A percentile compares a stretch with the other conserved stretches of the same genome.
phyloP scores from a whole-genome alignment of 345 rosid genomes.

The Acer yangbiense region DNA sequence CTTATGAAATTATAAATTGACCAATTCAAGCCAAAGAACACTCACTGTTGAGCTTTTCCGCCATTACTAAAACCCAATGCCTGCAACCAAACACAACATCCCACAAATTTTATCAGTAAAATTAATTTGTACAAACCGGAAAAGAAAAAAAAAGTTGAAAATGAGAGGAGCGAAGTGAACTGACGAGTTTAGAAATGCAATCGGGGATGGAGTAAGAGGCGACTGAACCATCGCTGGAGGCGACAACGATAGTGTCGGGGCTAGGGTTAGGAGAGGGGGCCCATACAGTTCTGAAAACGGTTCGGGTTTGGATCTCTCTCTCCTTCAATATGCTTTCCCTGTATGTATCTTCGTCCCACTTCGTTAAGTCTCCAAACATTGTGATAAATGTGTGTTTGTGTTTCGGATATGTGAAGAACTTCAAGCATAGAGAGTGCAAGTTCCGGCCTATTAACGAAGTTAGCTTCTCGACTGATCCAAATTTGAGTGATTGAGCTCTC shows the following conservation, averaged over 20 bases:
- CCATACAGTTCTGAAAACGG: constrained; percentile 84
- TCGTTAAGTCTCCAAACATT: constrained; percentile 72
- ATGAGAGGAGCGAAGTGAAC: constrained; percentile 11
- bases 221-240: constrained; percentile 82
- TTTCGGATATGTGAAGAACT: not conserved
- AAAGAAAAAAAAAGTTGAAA: not conserved
- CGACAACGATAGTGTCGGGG: constrained; percentile 64
- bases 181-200: constrained; percentile 58
- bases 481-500: no score
- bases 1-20: not conserved
- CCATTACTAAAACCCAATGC: constrained; percentile 36
- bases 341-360: constrained; percentile 80
- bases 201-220: constrained; percentile 72
- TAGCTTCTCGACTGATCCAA: not conserved
- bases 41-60: constrained; percentile 47
- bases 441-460: not conserved
- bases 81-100: constrained; percentile 30
- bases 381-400: not conserved
- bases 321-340: constrained; percentile 68
- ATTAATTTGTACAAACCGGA: no score
- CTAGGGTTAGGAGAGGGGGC: constrained; percentile 57
- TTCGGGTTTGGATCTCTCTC: constrained; percentile 63
- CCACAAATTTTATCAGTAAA: not conserved
- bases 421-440: not conserved
- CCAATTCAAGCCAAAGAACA: not conserved